Evolutionary conservation across 192 early-diverging fungal species (phyloP), one percentile per base, ranked within the genome.

Genomic region (Chytriomyces hyalinus): DNA sequence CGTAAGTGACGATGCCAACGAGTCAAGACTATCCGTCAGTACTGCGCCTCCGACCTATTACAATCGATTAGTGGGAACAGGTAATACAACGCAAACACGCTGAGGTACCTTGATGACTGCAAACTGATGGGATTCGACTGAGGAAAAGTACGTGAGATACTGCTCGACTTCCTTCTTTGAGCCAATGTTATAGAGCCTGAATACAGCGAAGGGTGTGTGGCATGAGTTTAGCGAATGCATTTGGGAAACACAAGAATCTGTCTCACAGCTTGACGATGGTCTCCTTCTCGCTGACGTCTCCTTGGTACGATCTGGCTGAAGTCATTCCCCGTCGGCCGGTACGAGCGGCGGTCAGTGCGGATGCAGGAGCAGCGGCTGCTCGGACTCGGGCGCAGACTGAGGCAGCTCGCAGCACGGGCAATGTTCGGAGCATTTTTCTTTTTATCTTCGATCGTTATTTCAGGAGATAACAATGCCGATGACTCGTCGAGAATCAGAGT

Each of bases 161-260:
- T 97, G 96, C 81, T 99, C 96, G 22, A 98, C 97, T 78, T 99
- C 98, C 85, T 96, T 97, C 81, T 95, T 95, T 10, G 96, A 98
- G 48, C 97, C 98, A 84, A 99, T 98, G 84, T 98, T 99, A 88
- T 99, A 98, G 44, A 99, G 87, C 3, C 73, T 36, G 36, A 36
- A 36, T 36, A 36, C 36, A 36, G 36, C 36, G 36, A 2, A 36
- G 36, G 36, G 1, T 75, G 61, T 20, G 36, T 36, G 0, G 36
- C 36, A 36, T 36, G 36, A 36, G 36, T 36, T 36, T 4, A 36
- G 1, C 4, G 17, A 67, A 8, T 46, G 13, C 8, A 46, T 15
- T 26, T 17, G 59, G 17, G 66, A 3, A 22, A 47, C 10, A n/a
- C 44, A 8, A 36, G 49, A n/a, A 28, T 13, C 26, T 8, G 44